These are phyloP conservation scores for Podospora conica DNA, from an alignment of 495 filamentous ascomycete species.

Conservation along the genomic window DNA sequence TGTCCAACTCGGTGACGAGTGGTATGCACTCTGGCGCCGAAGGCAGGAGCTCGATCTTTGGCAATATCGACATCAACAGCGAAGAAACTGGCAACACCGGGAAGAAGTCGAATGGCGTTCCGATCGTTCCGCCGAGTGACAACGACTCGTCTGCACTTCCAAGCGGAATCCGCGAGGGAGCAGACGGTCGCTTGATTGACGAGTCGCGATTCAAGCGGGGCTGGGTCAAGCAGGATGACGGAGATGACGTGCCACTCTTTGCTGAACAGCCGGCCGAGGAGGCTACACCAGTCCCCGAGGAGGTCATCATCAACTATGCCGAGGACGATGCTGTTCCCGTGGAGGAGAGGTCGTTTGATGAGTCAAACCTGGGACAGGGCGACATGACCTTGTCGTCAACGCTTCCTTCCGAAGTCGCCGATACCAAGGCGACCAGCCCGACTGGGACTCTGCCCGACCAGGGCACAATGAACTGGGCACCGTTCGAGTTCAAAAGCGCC, in stretches of 20 bases:
- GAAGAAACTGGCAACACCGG: slow-evolving; percentile 52
- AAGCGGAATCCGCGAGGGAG: slow-evolving; percentile 39
- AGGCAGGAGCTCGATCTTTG: slow-evolving; percentile 57
- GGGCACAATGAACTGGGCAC: slow-evolving; percentile 32
- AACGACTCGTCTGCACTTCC: slow-evolving; percentile 33
- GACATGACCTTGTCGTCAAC: slow-evolving; percentile 43
- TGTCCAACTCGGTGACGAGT: slow-evolving; percentile 35
- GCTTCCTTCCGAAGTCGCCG: slow-evolving; percentile 40
- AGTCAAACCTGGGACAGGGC: slow-evolving; percentile 33
- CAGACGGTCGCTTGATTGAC: slow-evolving; percentile 48
- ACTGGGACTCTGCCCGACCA: slow-evolving; percentile 38
- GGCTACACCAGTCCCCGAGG: slow-evolving; percentile 19
- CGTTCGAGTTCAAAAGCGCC: slow-evolving; percentile 39
- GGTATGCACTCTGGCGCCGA: slow-evolving; percentile 30
- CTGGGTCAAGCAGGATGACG: slow-evolving; percentile 52
- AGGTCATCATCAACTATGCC: slow-evolving; percentile 3
- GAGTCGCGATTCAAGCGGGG: slow-evolving; percentile 66
- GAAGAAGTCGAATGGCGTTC: slow-evolving; percentile 74
- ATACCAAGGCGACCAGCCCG: slow-evolving; percentile 45
- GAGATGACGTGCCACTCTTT: slow-evolving; percentile 64
- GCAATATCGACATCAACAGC: slow-evolving; percentile 58
- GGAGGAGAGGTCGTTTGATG: slow-evolving; percentile 40
- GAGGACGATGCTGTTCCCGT: slow-evolving; percentile 24
- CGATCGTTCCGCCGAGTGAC: slow-evolving; percentile 63
- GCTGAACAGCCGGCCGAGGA: slow-evolving; percentile 42